Evolutionary conservation across 2,329 filamentous ascomycete genomes (phyloP), one percentile per base, ranked within the genome.

Genomic region (Leptodontidium sp.): DNA sequence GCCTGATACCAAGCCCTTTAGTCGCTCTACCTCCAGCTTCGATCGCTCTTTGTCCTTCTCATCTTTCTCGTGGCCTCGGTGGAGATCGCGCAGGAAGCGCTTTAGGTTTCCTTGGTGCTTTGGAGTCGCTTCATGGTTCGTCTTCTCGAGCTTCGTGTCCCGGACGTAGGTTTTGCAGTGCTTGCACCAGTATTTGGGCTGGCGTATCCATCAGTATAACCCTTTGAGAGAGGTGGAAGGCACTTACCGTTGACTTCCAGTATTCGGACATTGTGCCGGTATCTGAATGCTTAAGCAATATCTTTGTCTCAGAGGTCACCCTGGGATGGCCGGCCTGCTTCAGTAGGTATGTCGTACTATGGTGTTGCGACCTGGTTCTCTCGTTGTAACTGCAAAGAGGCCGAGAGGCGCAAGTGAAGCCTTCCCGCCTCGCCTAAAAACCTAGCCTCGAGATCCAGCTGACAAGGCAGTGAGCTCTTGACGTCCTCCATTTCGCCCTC

Each of bases 101-200:
- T 97, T 97, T 70, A 98, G 88, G 72, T 88, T 91, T 77, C 89
- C 88, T 82, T 97, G 93, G 80, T 98, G 94, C 79, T 91, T 93
- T 15, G 84, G 90, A 0, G 93, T 97, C 32, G 92, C 88, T 81
- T 98, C 94, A 82, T 98, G 94, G 81, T 98, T 95, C 73, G 90
- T 86, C 75, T 91, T 91, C 80, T 97, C 94, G 80, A 98, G 89
- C 74, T 93, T 90, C 26, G 94, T 98, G 84, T 99, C 96, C 81
- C 93, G 92, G 61, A 99, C 92, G 81, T 90, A 98, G 78, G 87
- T 88, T 78, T 89, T 88, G 87, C 96, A 99, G 84, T 97, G 93
- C 81, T 98, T 98, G 88, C 96, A 99, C 94, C 94, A 98, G 83
- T 97, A 97, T 79, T 91, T 95, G 6, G 94, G 94, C 80, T 90